Base-by-base conservation (phyloP, 331 rosid genomes). In the Arachis monticola region DNA sequence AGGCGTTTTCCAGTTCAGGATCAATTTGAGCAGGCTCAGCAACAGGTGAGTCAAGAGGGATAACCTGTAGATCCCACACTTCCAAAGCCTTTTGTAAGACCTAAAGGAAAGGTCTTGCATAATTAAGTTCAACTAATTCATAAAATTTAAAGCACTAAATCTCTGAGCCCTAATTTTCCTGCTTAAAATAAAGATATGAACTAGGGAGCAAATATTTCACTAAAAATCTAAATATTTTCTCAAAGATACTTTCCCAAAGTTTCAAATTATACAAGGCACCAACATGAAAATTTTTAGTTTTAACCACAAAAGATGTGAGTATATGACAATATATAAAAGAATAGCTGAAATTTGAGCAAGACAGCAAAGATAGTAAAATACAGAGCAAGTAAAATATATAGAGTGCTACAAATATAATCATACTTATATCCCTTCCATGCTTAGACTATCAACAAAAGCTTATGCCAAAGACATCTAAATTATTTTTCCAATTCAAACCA, bases 11-110 rank as follows among this genome's bases (percentile, higher is more conserved):
- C 61, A 83, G 85, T 84, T 92, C 97, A 12, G 98, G 99, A 77
- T 95, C 98, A 46, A 95, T 89, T 84, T 92, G 99, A 63, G 98
- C 99, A 50, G 96, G 97, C 83, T 89, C 99, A 12, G 99, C 98
- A 77, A 90, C 88, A 0, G 99, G 99, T 45, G 99, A 95, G 77
- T 90, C 91, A 46, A 95, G 91, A 12, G 99, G 98, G 74, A 95
- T 95, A 76, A 95, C 99, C 81, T 95, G 97, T 51, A 95, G 87
- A 84, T 92, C 98, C 99, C 99, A 95, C 67, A 95, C 99, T 82
- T 95, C 97, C 81, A 95, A 72, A 52, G 99, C 99, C 88, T 85
- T 95, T 79, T 95, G 91, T 79, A 95, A 84, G 77, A 95, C 99
- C 99, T 95, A 83, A 85, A 87, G 51, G 74, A 65, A 69, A 72